Base-by-base conservation (phyloP, 2,329 filamentous ascomycete species). In the Byssothecium circinans region DNA sequence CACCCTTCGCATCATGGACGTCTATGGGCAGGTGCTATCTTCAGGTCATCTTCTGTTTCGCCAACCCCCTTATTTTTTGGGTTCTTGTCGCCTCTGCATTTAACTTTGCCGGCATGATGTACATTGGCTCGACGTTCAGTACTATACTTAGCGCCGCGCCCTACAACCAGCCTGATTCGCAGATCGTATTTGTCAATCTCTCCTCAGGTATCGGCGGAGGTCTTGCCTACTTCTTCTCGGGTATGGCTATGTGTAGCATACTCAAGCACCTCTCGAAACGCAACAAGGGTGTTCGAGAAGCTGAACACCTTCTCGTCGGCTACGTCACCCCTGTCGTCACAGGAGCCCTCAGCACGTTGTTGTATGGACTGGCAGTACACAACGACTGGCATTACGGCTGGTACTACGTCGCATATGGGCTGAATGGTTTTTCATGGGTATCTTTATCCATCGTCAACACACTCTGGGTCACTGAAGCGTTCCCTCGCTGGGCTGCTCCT, bases 11-110 rank as follows among this genome's bases (percentile, higher is more conserved):
- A 2, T 62, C 58, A 0, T 68, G 62, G 62, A 55, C 48, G 15
- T 53, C 64, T 4, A 55, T 60, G 34, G 53, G 55, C 1, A 45
- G 50, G 2, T 67, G 60, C 41, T 64, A 60, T 19, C 41, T 54
- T 14, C 64, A 68, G 25, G 64, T 68, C 37, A 47, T 50, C 4
- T 65, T 64, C 45, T 68, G 65, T 25, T 36, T 47, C 4, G 19
- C 52, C 23, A 68, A 67, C 19, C 64, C 65, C 1, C 54, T 68
- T 19, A 58, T 68, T n/a, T 64, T 66, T 41, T 68, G 65, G 64
- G 59, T 66, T 1, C 52, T 63, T 20, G 50, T 68, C 22, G 54
- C 57, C 3, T 54, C 58, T 1, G 40, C 59, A 0, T 50, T 64
- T 45, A 67, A 63, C 27, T 61, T 59, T 20, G 58, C 62, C 5